Percentiles rank a stretch among this genome's conserved stretches.
Evolutionary conservation across 306 rosid species (phyloP).

Genomic region (Dicorynia guianensis): DNA sequence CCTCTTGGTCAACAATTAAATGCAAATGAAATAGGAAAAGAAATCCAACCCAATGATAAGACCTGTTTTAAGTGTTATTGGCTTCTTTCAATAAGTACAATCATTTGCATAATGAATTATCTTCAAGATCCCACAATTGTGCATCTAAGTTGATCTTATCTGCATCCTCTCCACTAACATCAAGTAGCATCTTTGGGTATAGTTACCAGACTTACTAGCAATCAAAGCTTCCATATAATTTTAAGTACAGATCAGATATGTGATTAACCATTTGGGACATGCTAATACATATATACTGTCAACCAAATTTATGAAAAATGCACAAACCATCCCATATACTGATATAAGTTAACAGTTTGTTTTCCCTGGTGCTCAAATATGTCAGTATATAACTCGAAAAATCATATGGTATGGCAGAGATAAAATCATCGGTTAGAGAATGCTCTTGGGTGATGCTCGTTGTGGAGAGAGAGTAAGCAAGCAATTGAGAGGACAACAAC

Average conservation of each 20-base stretch:
- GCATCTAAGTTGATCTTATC: slow-evolving; percentile 19
- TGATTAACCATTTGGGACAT: not conserved
- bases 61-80: not conserved
- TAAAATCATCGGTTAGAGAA: not conserved
- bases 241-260: not conserved
- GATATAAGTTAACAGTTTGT: not conserved
- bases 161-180: slow-evolving; percentile 8
- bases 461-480: not conserved
- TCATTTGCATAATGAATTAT: not conserved
- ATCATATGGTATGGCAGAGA: too few species aligned
- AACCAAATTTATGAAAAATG: too few species aligned
- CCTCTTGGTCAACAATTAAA: not conserved
- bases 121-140: slow-evolving; percentile 7
- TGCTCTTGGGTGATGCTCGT: not conserved
- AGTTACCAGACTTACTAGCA: not conserved
- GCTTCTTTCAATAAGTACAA: slow-evolving; percentile 1
- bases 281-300: too few species aligned
- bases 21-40: too few species aligned
- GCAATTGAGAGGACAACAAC: not conserved
- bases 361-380: not conserved
- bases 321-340: too few species aligned
- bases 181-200: not conserved
- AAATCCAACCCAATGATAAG: not conserved
- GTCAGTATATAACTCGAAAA: too few species aligned
- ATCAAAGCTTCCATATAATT: not conserved